phyloP scores from a whole-genome alignment of 1,139 yeast species.

The Sugiyamaella japonica region DNA sequence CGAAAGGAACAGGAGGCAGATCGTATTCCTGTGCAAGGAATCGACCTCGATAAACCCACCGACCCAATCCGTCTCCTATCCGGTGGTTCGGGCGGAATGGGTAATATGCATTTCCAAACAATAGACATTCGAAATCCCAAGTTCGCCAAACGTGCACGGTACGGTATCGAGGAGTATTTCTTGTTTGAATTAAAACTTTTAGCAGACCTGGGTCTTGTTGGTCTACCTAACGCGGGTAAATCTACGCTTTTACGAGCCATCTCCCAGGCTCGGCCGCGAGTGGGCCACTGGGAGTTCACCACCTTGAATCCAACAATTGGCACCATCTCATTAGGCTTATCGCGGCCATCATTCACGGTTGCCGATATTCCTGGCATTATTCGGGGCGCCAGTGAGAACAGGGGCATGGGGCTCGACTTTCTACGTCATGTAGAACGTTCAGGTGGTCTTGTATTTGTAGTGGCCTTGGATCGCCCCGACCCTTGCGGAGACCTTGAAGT shows the following conservation, averaged over 20 bases:
- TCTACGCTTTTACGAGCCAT: constrained; percentile 87
- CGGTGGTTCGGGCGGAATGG: constrained; percentile 95
- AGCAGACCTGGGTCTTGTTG: constrained; percentile 93
- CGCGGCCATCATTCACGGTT: constrained; percentile 74
- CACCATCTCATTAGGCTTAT: constrained; percentile 68
- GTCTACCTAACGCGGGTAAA: constrained; percentile 95
- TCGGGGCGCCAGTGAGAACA: constrained; percentile 74
- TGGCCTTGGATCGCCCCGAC: constrained; percentile 63
- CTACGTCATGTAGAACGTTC: constrained; percentile 90
- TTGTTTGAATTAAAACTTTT: constrained; percentile 79
- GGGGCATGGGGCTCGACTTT: constrained; percentile 93
- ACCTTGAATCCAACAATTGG: constrained; percentile 92
- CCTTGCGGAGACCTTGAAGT: constrained; percentile 65
- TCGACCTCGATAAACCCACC: constrained; percentile 69
- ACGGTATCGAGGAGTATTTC: constrained; percentile 64
- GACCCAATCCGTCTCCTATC: constrained; percentile 66
- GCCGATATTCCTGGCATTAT: constrained; percentile 98
- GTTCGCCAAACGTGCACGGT: constrained; percentile 78
- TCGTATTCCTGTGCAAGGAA: constrained; percentile 72
- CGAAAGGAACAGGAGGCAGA: constrained; percentile 64
- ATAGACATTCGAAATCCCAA: constrained; percentile 83
- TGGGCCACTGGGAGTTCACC: constrained; percentile 97
- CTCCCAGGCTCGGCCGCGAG: constrained; percentile 83
- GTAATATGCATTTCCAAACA: constrained; percentile 92
- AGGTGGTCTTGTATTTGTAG: constrained; percentile 82